These are phyloP conservation scores for Dendrobium nobile DNA, from an alignment of 106 monocot genomes.

Conservation along the genomic window DNA sequence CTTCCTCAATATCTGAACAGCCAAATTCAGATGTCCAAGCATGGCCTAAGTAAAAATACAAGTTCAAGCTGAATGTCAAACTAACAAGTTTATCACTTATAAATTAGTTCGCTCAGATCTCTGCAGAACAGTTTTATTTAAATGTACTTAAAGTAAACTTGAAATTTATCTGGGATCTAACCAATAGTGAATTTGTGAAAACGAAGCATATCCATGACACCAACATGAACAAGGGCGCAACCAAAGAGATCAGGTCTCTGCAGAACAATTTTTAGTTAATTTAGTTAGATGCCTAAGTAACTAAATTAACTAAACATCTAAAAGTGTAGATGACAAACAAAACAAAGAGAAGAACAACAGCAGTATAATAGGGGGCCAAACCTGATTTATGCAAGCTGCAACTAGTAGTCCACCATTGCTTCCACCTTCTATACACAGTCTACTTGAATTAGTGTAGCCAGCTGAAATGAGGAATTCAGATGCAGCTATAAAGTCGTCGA, in stretches of 20 bases:
- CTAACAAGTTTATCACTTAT: background rate
- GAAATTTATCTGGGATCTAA: background rate
- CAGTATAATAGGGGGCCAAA: background rate
- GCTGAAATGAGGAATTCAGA: constrained; percentile 74
- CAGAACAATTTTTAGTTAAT: constrained; percentile 3
- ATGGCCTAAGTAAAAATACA: constrained; percentile 41
- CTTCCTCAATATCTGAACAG: constrained; percentile 82
- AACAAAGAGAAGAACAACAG: background rate
- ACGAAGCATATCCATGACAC: constrained; percentile 98
- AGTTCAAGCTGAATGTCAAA: background rate
- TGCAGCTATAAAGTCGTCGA: constrained; percentile 87
- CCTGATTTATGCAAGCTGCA: constrained; percentile 93
- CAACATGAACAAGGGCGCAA: constrained; percentile 96
- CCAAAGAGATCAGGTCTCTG: constrained; percentile 94
- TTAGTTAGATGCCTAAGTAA: too few relatives aligned
- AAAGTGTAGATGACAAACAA: background rate
- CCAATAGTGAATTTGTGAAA: constrained; percentile 98
- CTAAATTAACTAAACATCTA: background rate
- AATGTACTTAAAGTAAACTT: background rate
- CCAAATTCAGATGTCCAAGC: constrained; percentile 94
- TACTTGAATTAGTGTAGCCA: constrained; percentile 60
- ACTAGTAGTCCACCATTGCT: constrained; percentile 95
- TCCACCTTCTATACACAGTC: constrained; percentile 87
- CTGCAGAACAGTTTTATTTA: too few relatives aligned
- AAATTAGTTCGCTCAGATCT: too few relatives aligned